Conservation (phyloP, 1,284 basidiomycete species). For the Pascua sp. region DNA sequence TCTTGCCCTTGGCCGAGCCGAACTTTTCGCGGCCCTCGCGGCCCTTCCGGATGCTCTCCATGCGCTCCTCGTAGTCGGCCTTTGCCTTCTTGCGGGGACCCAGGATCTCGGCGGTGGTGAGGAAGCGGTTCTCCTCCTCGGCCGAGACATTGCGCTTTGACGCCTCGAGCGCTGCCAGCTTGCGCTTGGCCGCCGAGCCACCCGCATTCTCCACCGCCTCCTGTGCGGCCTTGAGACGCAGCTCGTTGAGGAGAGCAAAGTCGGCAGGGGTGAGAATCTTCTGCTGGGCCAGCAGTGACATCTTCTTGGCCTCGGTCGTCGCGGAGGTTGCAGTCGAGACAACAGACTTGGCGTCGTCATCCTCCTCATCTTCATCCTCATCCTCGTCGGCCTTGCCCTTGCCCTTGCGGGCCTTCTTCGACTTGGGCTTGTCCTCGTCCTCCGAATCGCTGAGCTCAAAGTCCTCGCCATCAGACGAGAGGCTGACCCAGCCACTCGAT, state of each 20-base stretch:
- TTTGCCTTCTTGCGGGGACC: conserved; percentile 93
- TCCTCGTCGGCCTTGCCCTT: conserved; percentile 39
- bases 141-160: conserved; percentile 57
- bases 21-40: conserved; percentile 95
- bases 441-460: conserved; percentile 82
- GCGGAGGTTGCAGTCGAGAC: conserved; percentile 40
- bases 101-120: conserved; percentile 88
- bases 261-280: conserved; percentile 96
- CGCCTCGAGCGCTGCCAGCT: conserved; percentile 72
- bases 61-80: conserved; percentile 88
- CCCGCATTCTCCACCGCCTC: conserved; percentile 68
- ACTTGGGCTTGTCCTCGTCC: conserved; percentile 57
- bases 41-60: conserved; percentile 87
- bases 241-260: conserved; percentile 87
- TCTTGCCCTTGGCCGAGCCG: conserved; percentile 82
- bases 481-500: conserved; percentile 80
- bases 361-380: conserved; percentile 33
- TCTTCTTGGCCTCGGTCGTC: conserved; percentile 44
- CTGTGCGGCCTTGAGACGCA: conserved; percentile 76
- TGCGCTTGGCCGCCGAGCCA: conserved; percentile 77
- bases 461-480: conserved; percentile 67
- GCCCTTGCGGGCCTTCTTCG: conserved; percentile 39
- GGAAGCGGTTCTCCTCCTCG: conserved; percentile 61
- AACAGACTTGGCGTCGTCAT: conserved; percentile 41
- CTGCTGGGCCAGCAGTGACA: conserved; percentile 49